Base-by-base conservation (phyloP, 2,329 filamentous ascomycete species). In the Aspergillus tamarii region DNA sequence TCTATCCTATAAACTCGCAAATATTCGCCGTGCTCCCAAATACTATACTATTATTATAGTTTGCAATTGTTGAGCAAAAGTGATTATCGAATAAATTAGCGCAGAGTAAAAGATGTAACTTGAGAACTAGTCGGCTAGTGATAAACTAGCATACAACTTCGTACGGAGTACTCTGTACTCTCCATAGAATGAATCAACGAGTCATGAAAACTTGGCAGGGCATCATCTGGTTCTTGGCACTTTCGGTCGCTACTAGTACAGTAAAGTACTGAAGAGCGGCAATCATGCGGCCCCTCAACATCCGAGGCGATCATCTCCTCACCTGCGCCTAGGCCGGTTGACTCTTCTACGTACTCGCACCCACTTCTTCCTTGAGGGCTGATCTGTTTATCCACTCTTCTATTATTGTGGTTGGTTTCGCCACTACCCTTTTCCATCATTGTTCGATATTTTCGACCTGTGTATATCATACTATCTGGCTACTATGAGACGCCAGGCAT, bases 251-350 rank as follows among this genome's bases (percentile, higher is more conserved):
- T 43, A 43, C 41, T 46, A 59, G 11, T 34, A 34, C 10, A 36
- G 34, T 16, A 16, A 34, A 34, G 45, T 16, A 19, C 36, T 45
- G 28, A 43, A 23, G 19, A 43, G 63, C 62, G 65, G 60, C 56
- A 66, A 59, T 64, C 59, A 60, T 61, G 53, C 60, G 57, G 60
- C 64, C 63, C 69, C 64, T 67, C 70, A 71, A 69, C 66, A 66
- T 66, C 70, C 67, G 64, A 68, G 67, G 62, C 67, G 67, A 65
- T 71, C 68, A 65, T 66, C 63, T 54, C 64, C 67, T 63, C 66
- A 46, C 59, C 60, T 60, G 59, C 52, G 23, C 53, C 55, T 58
- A 43, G 45, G 58, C 61, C 46, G 57, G 64, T 62, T 61, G 61
- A 61, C 63, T 64, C 63, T 68, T 65, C 64, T 58, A n/a, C n/a